phyloP scores from a whole-genome alignment of 2,329 filamentous ascomycete genomes.

The Penicillium sp. region DNA sequence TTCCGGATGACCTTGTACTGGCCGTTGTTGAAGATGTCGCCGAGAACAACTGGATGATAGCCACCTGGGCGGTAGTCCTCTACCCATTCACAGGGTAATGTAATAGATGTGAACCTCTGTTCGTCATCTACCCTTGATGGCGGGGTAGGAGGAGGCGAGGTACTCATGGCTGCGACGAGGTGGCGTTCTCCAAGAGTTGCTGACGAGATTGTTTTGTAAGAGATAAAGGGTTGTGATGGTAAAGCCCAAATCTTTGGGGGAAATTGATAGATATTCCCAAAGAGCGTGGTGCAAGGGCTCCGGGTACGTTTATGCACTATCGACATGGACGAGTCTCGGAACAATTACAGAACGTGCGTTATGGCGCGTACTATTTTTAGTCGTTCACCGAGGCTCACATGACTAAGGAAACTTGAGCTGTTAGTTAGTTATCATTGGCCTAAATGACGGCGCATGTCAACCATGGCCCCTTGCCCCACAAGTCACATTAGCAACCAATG shows the following conservation, averaged over 20 bases:
- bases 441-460: too few relatives aligned
- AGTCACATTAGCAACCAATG: background rate
- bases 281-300: constrained; percentile 2
- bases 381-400: too few relatives aligned
- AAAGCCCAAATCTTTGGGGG: constrained; percentile 3
- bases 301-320: too few relatives aligned
- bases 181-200: constrained; percentile 8
- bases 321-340: too few relatives aligned
- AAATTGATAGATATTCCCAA: constrained; percentile 9
- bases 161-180: constrained; percentile 10
- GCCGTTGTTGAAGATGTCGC: constrained; percentile 37
- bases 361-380: too few relatives aligned
- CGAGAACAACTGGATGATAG: constrained; percentile 41
- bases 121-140: constrained; percentile 10
- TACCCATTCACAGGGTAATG: constrained; percentile 19
- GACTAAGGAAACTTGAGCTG: too few relatives aligned
- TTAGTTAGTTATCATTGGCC: too few relatives aligned
- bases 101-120: constrained; percentile 16
- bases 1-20: constrained; percentile 44
- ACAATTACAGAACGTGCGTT: too few relatives aligned
- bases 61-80: constrained; percentile 38
- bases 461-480: background rate
- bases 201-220: constrained; percentile 6
- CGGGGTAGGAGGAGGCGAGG: constrained; percentile 11
- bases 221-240: constrained; percentile 4